phyloP scores from a whole-genome alignment of 257 asterid genomes.

The Schizonepeta tenuifolia region DNA sequence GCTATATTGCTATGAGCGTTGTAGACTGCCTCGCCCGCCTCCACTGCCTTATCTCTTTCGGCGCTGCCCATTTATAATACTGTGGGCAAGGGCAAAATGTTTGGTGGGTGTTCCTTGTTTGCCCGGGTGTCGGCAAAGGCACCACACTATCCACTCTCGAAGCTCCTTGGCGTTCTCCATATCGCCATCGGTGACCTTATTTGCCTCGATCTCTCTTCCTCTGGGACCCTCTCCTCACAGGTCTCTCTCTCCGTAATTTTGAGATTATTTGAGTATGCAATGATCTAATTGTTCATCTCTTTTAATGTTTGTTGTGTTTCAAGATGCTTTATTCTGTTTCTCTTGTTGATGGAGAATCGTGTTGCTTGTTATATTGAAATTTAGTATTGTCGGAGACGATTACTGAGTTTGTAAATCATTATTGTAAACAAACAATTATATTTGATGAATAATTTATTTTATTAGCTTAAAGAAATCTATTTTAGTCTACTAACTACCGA shows the following conservation, averaged over 20 bases:
- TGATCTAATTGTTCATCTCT: conserved; percentile 9
- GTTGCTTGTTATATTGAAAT: not conserved
- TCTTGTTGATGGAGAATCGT: not conserved
- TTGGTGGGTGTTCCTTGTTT: conserved; percentile 94
- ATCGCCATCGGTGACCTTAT: conserved; percentile 98
- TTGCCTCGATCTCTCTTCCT: conserved; percentile 63
- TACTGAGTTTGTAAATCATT: not conserved
- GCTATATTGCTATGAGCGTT: too few species aligned
- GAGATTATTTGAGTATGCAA: not conserved
- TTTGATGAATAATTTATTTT: conserved; percentile 3
- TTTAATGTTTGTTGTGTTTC: not conserved
- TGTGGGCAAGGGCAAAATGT: conserved; percentile 58
- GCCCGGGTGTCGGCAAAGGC: conserved; percentile 98
- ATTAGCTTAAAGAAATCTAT: not conserved
- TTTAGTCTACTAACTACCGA: not conserved
- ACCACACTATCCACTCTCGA: conserved; percentile 83
- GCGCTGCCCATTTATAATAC: conserved; percentile 39
- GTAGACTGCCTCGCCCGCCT: too few species aligned
- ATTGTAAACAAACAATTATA: not conserved
- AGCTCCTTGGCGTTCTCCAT: conserved; percentile 82
- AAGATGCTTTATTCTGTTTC: not conserved
- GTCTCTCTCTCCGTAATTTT: not conserved
- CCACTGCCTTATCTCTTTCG: conserved; percentile 4
- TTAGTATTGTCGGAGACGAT: not conserved
- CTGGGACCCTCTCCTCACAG: too few species aligned